These are phyloP conservation scores for Yamadazyma olivae DNA, from an alignment of 805 yeast genomes.

Conservation along the genomic window DNA sequence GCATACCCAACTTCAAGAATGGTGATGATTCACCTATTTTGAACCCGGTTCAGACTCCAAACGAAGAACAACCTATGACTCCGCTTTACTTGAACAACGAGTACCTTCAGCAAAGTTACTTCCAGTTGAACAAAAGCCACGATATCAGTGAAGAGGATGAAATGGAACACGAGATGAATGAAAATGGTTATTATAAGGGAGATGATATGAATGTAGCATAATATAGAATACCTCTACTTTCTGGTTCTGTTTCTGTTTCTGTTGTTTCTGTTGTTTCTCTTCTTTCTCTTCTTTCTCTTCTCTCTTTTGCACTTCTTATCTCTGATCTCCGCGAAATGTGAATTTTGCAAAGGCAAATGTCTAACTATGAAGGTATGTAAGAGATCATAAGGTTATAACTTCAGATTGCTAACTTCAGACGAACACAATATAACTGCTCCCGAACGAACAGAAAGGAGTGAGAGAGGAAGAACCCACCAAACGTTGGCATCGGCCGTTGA, in stretches of 20 bases:
- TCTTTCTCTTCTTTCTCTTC: not conserved
- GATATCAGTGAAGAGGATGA: constrained; percentile 11
- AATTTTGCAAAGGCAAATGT: constrained; percentile 20
- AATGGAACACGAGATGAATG: not conserved
- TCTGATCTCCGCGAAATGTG: not conserved
- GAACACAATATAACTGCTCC: constrained; percentile 32
- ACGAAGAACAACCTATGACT: constrained; percentile 43
- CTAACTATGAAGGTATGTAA: constrained; percentile 44
- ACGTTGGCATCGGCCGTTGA: constrained; percentile 27
- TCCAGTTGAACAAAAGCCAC: not conserved
- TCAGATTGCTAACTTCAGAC: constrained; percentile 18
- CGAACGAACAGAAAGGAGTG: constrained; percentile 10
- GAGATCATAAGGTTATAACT: not conserved
- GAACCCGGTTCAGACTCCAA: constrained; percentile 41
- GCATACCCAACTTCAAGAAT: constrained; percentile 3
- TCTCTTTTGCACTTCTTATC: not conserved
- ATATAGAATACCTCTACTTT: not conserved
- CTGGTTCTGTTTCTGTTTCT: not conserved
- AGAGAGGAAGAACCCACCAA: constrained; percentile 27
- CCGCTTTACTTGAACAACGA: constrained; percentile 28
- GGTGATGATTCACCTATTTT: constrained; percentile 27
- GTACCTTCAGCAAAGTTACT: constrained; percentile 4
- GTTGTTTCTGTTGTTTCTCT: not conserved
- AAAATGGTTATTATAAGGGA: not conserved
- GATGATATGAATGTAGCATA: constrained; percentile 4